Percentiles rank a stretch among this genome's conserved stretches.
Evolutionary conservation across 441 rosid species (phyloP).

Genomic region (Populus tomentosa): DNA sequence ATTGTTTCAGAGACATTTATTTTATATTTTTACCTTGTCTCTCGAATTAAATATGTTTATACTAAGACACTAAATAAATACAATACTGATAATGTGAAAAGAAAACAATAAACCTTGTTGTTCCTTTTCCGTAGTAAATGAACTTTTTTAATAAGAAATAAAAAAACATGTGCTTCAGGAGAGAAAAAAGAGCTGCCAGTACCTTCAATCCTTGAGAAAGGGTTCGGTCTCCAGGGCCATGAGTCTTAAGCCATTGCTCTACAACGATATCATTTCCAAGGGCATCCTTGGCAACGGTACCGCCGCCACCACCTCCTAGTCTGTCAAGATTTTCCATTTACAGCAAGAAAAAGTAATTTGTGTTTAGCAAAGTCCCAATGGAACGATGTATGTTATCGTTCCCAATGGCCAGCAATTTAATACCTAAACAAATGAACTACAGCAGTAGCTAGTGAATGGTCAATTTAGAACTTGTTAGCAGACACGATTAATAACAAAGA

Average conservation of each 20-base stretch:
- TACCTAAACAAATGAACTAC: not conserved
- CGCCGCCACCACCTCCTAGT: conserved; percentile 54
- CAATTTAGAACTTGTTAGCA: too few relatives aligned
- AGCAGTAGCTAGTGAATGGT: not conserved
- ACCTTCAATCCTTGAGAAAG: conserved; percentile 90
- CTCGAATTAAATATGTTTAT: too few relatives aligned
- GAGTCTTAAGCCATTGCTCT: conserved; percentile 69
- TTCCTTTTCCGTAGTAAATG: not conserved
- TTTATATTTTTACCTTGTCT: too few relatives aligned
- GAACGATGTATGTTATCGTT: not conserved
- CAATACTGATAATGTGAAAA: not conserved
- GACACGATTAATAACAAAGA: too few relatives aligned
- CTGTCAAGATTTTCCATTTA: conserved; percentile 31
- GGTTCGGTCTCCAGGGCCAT: conserved; percentile 86
- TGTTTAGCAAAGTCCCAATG: not conserved
- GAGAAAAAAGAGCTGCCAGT: not conserved
- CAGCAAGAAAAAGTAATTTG: not conserved
- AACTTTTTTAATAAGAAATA: not conserved
- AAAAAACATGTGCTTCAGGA: not conserved
- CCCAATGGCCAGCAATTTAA: not conserved
- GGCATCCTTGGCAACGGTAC: conserved; percentile 88
- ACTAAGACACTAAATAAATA: too few relatives aligned
- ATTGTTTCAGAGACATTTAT: too few relatives aligned
- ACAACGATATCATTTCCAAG: conserved; percentile 73
- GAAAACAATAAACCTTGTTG: not conserved